These are phyloP conservation scores for Suillus discolor DNA, from an alignment of 768 basidiomycete genomes.

Conservation along the genomic window DNA sequence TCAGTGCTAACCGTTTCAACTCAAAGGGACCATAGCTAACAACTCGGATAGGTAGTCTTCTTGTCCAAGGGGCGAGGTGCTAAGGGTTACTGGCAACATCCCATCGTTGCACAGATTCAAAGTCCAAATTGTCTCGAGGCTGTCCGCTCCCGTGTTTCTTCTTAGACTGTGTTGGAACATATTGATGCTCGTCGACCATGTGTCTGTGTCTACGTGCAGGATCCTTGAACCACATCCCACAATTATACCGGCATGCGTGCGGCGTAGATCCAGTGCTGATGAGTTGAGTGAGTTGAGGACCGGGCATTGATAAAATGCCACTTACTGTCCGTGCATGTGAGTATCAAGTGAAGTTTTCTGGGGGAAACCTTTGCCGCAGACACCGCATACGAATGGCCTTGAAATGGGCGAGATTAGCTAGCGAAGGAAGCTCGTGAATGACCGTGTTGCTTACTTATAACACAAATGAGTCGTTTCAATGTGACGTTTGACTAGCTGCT, in stretches of 20 bases:
- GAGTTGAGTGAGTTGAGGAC: conserved; percentile 4
- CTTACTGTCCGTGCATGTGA: conserved; percentile 57
- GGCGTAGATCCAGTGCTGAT: conserved; percentile 60
- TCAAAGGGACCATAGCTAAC: too few species aligned
- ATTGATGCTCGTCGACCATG: conserved; percentile 53
- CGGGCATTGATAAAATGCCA: conserved; percentile 14
- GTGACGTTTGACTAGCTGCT: conserved; percentile 71
- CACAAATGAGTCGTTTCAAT: conserved; percentile 63
- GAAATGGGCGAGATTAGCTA: conserved; percentile 18
- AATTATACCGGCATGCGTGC: conserved; percentile 52
- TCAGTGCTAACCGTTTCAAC: too few species aligned
- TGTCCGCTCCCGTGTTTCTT: conserved; percentile 45
- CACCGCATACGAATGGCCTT: conserved; percentile 54
- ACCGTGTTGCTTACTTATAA: conserved; percentile 48
- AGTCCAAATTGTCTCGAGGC: conserved; percentile 24
- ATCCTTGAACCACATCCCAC: conserved; percentile 60
- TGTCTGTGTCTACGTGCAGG: conserved; percentile 66
- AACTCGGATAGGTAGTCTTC: too few species aligned
- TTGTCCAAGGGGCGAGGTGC: neutral
- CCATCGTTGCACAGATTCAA: conserved; percentile 34
- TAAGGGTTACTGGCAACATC: conserved; percentile 28
- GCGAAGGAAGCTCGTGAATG: neutral
- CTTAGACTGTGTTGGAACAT: conserved; percentile 46
- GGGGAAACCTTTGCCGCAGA: conserved; percentile 57
- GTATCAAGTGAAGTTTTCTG: conserved; percentile 62